These are phyloP conservation scores for Teunomyces atbi DNA, from an alignment of 805 yeast species.

Conservation along the genomic window DNA sequence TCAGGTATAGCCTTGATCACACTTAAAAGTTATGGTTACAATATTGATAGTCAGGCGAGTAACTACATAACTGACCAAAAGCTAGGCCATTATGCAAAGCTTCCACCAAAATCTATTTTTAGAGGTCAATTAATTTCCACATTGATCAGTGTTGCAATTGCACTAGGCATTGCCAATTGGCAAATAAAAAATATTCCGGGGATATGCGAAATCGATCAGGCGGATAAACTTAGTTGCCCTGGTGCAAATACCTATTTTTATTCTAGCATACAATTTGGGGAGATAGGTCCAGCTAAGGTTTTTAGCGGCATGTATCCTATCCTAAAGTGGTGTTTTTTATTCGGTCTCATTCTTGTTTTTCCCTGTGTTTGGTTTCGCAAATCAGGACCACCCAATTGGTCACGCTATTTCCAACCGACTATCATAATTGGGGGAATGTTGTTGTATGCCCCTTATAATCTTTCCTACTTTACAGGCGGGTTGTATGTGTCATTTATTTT, in stretches of 20 bases:
- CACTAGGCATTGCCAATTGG: constrained; percentile 19
- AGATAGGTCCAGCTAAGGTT: constrained; percentile 48
- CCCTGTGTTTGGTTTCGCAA: constrained; percentile 16
- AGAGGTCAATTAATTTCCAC: constrained; percentile 23
- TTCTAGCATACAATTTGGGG: constrained; percentile 53
- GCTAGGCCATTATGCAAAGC: constrained; percentile 25
- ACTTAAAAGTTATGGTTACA: constrained; percentile 41
- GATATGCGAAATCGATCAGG: constrained; percentile 17
- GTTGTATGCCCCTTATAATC: constrained; percentile 12
- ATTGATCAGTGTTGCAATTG: constrained; percentile 18
- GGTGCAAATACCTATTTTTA: constrained; percentile 30
- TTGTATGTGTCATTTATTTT: constrained; percentile 6
- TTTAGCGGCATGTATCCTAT: constrained; percentile 32
- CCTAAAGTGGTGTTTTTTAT: constrained; percentile 31
- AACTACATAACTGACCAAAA: constrained; percentile 39
- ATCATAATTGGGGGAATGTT: constrained; percentile 12
- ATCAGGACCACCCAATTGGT: constrained; percentile 13
- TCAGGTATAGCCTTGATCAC: constrained; percentile 54
- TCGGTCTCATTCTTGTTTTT: constrained; percentile 30
- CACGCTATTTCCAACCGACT: constrained; percentile 17
- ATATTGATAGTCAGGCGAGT: constrained; percentile 31
- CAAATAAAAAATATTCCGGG: constrained; percentile 15
- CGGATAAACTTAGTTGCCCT: constrained; percentile 30
- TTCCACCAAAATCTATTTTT: constrained; percentile 25
- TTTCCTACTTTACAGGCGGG: constrained; percentile 12